Percentiles rank a stretch among this genome's conserved stretches.
Conservation (phyloP, 1,139 yeast species). For the Debaryomyces sp. region DNA sequence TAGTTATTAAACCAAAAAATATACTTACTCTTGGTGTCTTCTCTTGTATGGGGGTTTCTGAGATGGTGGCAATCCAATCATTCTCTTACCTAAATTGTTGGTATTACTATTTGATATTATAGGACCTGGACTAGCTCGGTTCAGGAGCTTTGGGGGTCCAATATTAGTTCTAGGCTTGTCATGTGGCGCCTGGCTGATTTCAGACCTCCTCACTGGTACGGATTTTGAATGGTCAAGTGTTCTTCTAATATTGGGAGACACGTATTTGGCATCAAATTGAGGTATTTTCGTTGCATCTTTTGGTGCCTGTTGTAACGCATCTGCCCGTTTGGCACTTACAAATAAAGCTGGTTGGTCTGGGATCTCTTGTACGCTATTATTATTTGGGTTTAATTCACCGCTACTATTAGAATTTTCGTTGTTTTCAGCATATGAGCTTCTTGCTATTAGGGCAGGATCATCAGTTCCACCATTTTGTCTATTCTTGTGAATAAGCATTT, state of each 20-base stretch:
- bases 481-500: constrained; percentile 20
- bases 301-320: constrained; percentile 48
- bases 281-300: constrained; percentile 38
- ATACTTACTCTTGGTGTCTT: constrained; percentile 17
- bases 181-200: constrained; percentile 11
- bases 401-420: not conserved
- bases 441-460: constrained; percentile 11
- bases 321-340: constrained; percentile 63
- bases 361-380: not conserved
- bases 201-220: constrained; percentile 54
- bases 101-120: constrained; percentile 9
- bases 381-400: not conserved
- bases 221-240: constrained; percentile 63
- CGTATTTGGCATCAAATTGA: constrained; percentile 50
- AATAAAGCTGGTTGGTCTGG: constrained; percentile 37
- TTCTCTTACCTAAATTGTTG: constrained; percentile 24
- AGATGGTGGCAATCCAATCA: constrained; percentile 39
- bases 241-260: constrained; percentile 53
- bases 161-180: not conserved
- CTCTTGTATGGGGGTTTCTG: constrained; percentile 22
- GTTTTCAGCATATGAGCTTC: constrained; percentile 7
- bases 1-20: not conserved
- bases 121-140: constrained; percentile 11
- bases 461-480: constrained; percentile 11
- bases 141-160: not conserved